Conservation (phyloP, 768 basidiomycete species). For the Phanerochaete sordida region DNA sequence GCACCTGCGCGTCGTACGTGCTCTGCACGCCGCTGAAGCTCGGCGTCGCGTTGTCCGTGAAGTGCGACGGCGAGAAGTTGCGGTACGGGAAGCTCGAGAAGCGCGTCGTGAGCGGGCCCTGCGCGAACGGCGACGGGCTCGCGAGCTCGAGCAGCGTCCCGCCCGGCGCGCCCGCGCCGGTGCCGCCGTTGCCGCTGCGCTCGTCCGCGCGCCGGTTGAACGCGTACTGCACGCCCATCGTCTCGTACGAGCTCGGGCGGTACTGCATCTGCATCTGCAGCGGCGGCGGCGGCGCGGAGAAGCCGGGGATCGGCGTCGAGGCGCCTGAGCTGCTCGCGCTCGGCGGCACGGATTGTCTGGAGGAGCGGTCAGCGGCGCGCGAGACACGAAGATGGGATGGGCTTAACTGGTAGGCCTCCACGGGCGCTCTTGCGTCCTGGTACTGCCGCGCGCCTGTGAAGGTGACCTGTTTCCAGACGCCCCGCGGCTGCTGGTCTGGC, state of each 20-base stretch:
- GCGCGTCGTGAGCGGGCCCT: slow-evolving; percentile 10
- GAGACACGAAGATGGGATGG: no score
- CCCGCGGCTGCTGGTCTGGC: slow-evolving; percentile 3
- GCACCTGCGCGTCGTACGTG: not conserved
- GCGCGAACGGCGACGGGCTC: slow-evolving; percentile 7
- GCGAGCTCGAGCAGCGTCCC: not conserved
- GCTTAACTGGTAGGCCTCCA: not conserved
- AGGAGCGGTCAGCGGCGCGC: no score
- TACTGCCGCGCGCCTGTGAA: not conserved
- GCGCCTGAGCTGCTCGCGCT: not conserved
- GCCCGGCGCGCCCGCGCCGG: no score
- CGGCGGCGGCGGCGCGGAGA: not conserved
- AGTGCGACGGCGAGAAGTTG: slow-evolving; percentile 22
- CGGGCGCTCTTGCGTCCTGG: not conserved
- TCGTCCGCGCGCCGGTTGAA: not conserved
- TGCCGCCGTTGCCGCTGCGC: not conserved
- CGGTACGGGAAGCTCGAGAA: slow-evolving; percentile 22
- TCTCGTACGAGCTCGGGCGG: not conserved
- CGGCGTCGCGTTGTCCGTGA: slow-evolving; percentile 6
- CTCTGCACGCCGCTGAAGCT: slow-evolving; percentile 1
- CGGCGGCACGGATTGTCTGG: no score
- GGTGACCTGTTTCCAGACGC: not conserved
- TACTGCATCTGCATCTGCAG: not conserved
- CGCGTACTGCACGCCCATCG: not conserved
- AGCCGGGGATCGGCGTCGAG: not conserved